These are phyloP conservation scores for Jatropha podagrica DNA, from an alignment of 441 rosid species.

Conservation along the genomic window DNA sequence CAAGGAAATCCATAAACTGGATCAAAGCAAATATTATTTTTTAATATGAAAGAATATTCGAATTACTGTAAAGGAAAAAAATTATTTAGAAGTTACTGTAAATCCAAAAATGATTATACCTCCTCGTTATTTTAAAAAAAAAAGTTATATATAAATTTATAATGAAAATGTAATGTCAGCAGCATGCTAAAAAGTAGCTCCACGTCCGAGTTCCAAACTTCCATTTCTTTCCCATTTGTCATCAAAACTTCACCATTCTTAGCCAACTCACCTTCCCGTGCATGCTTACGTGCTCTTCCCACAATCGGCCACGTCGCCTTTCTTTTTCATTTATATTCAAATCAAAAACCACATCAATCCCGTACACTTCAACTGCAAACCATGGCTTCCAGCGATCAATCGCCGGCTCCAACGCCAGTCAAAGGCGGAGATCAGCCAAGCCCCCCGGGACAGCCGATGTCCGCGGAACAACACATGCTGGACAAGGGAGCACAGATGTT, in stretches of 20 bases:
- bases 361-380: neutral
- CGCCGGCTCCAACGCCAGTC: constrained; percentile 39
- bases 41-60: too few relatives aligned
- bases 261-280: constrained; percentile 26
- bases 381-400: constrained; percentile 54
- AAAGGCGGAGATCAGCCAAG: constrained; percentile 18
- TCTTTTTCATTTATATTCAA: neutral
- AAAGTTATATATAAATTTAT: too few relatives aligned
- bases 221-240: constrained; percentile 21
- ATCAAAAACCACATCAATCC: neutral
- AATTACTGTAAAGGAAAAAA: too few relatives aligned
- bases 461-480: constrained; percentile 41
- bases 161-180: too few relatives aligned
- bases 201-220: neutral
- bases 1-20: too few relatives aligned
- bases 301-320: constrained; percentile 18
- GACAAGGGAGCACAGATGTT: constrained; percentile 54
- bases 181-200: too few relatives aligned
- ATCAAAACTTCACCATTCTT: neutral
- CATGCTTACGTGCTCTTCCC: constrained; percentile 25
- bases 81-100: too few relatives aligned
- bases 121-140: too few relatives aligned
- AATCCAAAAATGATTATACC: too few relatives aligned
- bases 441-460: constrained; percentile 47
- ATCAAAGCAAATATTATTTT: too few relatives aligned